Evolutionary conservation across 83 land plant species (phyloP), one percentile per base, ranked within the genome.

Genomic region (Thuja plicata): DNA sequence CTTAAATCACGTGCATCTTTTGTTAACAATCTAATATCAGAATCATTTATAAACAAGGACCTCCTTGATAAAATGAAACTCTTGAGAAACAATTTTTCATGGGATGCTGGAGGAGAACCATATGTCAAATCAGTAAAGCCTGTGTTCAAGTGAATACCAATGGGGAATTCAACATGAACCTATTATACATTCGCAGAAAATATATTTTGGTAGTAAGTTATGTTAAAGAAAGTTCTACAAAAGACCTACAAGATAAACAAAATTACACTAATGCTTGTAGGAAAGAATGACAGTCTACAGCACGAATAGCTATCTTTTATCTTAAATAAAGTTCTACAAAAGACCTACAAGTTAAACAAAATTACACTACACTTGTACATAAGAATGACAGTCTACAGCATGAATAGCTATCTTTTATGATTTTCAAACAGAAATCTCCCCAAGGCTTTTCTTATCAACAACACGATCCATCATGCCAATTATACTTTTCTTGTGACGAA

Each of bases 401-500:
- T 24, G 9, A 34, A 74, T 74, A 74, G 78, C 38, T 21, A 21
- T 70, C 15, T 38, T 74, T 34, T 2, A 74, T 74, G 78, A 74
- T 15, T 24, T 74, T 74, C 78, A 74, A 34, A 32, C 78, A 74
- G 16, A 74, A 74, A 74, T 74, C 5, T 74, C 78, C 78, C 78
- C 78, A 74, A 74, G 17, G 38, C 30, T 66, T 66, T 66, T 8
- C 78, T 86, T 86, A 37, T 86, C 71, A 86, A 34, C 71, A 9
- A 86, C 55, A 4, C 45, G 43, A 37, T 86, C 87, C 87, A 86
- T 55, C 21, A 97, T 93, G 84, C 91, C 91, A 79, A 92, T 88
- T 16, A 95, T 88, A 80, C 86, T 92, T 46, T 90, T 88, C 87
- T 92, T 95, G 79, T 97, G 98, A 40, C 99, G 97, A 89, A 97